Base-by-base conservation (phyloP, 179 eudicot species). In the Beta lomatogona region DNA sequence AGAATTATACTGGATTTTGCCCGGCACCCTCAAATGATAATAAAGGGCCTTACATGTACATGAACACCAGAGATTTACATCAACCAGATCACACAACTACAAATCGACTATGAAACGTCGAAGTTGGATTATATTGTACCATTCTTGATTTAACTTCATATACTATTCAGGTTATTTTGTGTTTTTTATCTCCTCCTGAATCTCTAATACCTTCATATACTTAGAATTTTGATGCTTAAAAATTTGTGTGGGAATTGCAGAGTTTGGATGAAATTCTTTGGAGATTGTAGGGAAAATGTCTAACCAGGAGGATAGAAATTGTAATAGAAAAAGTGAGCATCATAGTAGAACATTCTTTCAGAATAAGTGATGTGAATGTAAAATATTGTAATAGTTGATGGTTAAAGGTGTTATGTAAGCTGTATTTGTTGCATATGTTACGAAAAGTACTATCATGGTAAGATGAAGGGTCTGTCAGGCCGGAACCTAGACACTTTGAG, bases 1-100 rank as follows among this genome's bases (percentile, higher is more conserved):
- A 78, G 73, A 82, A 83, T 22, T 90, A 86, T 73, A 10, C 81
- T 68, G 93, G 93, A 57, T 89, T 89, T 82, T 22, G 48, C 15
- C 85, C 89, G 36, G 75, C 53, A 21, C 81, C 84, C 44, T 61
- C 84, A 52, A 60, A 59, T 54, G 69, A 59, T 15, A 68, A 53
- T 53, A 75, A 48, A 68, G 45, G 79, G 4, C 83, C 83, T 60
- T 83, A 45, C 81, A 46, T 89, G 31, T 90, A 90, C 69, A 52
- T 90, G 77, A 90, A 89, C 79, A 64, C 78, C 28, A 81, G 57
- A 57, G 89, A 87, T 71, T 16, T 86, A 81, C 31, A 73, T 59
- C 81, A 48, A 11, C 79, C 82, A 36, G 64, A 58, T 50, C 73
- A 83, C 58, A 61, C 63, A 53, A 31, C 77, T 54, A 74, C 50